A percentile compares a stretch with the other conserved stretches of the same genome.
Evolutionary conservation across 1,139 yeast species (phyloP).

Genomic region (Candida pseudocylindracea): DNA sequence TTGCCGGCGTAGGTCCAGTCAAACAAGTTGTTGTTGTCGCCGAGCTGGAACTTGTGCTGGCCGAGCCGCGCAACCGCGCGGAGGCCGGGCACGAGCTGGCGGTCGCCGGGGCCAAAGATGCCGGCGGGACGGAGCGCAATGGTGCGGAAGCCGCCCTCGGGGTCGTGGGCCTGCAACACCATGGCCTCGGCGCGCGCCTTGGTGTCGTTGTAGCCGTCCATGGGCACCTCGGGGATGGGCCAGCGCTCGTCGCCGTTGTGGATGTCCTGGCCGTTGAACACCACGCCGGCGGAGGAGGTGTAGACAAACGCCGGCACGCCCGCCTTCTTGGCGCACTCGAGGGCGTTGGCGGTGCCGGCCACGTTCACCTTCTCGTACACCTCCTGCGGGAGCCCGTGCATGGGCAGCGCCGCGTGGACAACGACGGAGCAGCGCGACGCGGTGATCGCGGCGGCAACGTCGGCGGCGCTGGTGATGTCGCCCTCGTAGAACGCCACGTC

Average conservation of each 20-base stretch:
- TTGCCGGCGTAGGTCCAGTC: slow-evolving; percentile 99
- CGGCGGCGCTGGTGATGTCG: slow-evolving; percentile 57
- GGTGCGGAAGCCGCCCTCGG: slow-evolving; percentile 31
- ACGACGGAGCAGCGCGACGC: slow-evolving; percentile 46
- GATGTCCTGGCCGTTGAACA: slow-evolving; percentile 81
- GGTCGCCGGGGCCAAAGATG: slow-evolving; percentile 95
- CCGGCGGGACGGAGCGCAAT: slow-evolving; percentile 94
- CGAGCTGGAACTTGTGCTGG: slow-evolving; percentile 82
- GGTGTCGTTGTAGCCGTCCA: slow-evolving; percentile 95
- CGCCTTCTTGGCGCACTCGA: slow-evolving; percentile 33
- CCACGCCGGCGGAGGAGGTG: slow-evolving; percentile 95
- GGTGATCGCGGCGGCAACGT: slow-evolving; percentile 41
- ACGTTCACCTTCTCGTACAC: slow-evolving; percentile 83
- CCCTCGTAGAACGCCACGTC: slow-evolving; percentile 49
- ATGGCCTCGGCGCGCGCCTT: slow-evolving; percentile 80
- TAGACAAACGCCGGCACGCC: slow-evolving; percentile 61
- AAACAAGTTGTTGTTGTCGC: slow-evolving; percentile 79
- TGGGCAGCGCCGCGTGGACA: slow-evolving; percentile 93
- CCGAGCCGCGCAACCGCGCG: slow-evolving; percentile 67
- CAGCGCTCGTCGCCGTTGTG: slow-evolving; percentile 82
- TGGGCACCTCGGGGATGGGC: slow-evolving; percentile 80
- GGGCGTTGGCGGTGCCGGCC: slow-evolving; percentile 60
- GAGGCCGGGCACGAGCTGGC: slow-evolving; percentile 88
- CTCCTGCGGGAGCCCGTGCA: slow-evolving; percentile 65
- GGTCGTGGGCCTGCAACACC: slow-evolving; percentile 49